phyloP scores from a whole-genome alignment of 2,329 filamentous ascomycete genomes.

The Neodidymelliopsis sp. region DNA sequence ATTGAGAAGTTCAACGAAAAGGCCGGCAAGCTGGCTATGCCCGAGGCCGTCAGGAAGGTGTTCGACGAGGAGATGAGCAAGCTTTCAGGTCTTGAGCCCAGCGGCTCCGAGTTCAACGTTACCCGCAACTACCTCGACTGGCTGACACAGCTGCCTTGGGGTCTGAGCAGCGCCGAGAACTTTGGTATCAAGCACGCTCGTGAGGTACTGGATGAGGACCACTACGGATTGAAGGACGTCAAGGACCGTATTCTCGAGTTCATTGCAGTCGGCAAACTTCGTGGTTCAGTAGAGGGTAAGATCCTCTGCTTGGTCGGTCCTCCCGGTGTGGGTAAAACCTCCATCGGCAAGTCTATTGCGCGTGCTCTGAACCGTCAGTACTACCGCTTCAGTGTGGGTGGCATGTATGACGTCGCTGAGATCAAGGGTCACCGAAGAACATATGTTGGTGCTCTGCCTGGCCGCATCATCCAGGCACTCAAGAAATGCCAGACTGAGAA shows the following conservation, averaged over 20 bases:
- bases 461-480: slow-evolving; percentile 95
- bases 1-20: slow-evolving; percentile 98
- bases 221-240: slow-evolving; percentile 96
- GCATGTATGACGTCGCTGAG: slow-evolving; percentile 95
- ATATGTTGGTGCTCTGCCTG: slow-evolving; percentile 93
- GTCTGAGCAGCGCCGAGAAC: slow-evolving; percentile 92
- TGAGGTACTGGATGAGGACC: slow-evolving; percentile 91
- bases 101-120: slow-evolving; percentile 97
- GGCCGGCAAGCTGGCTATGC: slow-evolving; percentile 92
- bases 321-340: slow-evolving; percentile 97
- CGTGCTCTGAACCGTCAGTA: slow-evolving; percentile 94
- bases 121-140: slow-evolving; percentile 98
- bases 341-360: slow-evolving; percentile 97
- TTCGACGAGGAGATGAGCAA: slow-evolving; percentile 99
- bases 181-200: slow-evolving; percentile 93
- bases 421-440: slow-evolving; percentile 98
- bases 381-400: slow-evolving; percentile 97
- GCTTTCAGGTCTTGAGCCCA: slow-evolving; percentile 90
- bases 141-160: slow-evolving; percentile 98
- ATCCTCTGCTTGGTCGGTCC: slow-evolving; percentile 98
- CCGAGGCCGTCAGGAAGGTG: slow-evolving; percentile 93
- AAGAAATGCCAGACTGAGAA: slow-evolving; percentile 99
- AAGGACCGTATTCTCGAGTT: slow-evolving; percentile 99
- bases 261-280: slow-evolving; percentile 95
- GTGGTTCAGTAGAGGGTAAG: slow-evolving; percentile 97